Conservation (phyloP, 2,329 filamentous ascomycete species). For the Aspergillus sp. region DNA sequence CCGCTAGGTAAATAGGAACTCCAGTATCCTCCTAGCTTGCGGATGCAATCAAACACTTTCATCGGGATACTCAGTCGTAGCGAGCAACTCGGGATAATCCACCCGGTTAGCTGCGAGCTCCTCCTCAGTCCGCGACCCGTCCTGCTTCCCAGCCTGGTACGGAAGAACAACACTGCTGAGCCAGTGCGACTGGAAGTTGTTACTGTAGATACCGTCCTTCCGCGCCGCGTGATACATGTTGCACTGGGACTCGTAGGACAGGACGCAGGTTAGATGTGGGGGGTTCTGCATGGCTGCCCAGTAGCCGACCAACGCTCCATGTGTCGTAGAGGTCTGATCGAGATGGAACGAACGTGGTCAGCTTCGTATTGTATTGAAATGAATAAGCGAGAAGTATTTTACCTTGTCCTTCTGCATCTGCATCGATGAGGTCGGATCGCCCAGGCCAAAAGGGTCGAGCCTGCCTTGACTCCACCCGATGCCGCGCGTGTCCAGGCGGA, state of each 20-base stretch:
- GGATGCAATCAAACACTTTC: neutral
- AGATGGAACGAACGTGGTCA: too few relatives aligned
- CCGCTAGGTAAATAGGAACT: neutral
- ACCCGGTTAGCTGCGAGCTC: neutral
- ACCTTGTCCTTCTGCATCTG: neutral
- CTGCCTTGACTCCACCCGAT: neutral
- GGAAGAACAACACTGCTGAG: neutral
- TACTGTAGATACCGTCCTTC: neutral
- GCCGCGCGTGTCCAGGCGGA: neutral
- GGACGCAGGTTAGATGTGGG: neutral
- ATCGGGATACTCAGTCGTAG: neutral
- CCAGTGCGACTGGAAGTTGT: neutral
- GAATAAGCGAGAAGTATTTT: neutral
- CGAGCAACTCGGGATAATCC: neutral
- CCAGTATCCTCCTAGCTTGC: neutral
- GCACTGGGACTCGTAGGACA: conserved; percentile 7
- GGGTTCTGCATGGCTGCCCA: conserved; percentile 7
- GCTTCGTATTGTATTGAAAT: too few relatives aligned
- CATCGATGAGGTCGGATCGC: neutral
- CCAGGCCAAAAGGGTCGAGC: neutral
- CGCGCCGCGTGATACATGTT: conserved; percentile 2
- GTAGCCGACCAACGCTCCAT: neutral
- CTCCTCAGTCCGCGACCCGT: neutral
- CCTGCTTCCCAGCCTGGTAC: neutral
- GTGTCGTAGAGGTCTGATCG: neutral